Conservation (phyloP, 108 stramenopile species). For the Nitzschia sp. region DNA sequence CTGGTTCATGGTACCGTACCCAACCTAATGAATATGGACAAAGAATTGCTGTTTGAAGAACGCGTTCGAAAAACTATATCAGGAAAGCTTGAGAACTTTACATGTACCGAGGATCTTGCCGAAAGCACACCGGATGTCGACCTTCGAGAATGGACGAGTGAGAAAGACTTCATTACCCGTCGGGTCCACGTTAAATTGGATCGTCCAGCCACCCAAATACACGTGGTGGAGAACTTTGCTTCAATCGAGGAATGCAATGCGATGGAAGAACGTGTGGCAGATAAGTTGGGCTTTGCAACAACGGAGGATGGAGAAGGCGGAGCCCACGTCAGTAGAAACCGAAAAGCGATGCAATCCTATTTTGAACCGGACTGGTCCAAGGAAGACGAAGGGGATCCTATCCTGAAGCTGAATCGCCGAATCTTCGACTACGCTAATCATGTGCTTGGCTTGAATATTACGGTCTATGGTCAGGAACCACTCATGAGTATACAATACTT, state of each 20-base stretch:
- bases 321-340: constrained; percentile 38
- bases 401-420: constrained; percentile 53
- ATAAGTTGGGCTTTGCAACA: constrained; percentile 63
- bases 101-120: constrained; percentile 52
- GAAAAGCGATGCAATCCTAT: constrained; percentile 82
- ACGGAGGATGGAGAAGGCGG: constrained; percentile 83
- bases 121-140: constrained; percentile 44
- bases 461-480: constrained; percentile 80
- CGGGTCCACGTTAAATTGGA: constrained; percentile 60
- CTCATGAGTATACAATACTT: constrained; percentile 82
- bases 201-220: constrained; percentile 66
- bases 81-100: constrained; percentile 59
- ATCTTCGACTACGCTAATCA: constrained; percentile 80
- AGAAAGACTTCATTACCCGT: constrained; percentile 25
- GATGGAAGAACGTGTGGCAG: constrained; percentile 55
- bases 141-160: constrained; percentile 19
- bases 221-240: constrained; percentile 73
- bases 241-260: constrained; percentile 77
- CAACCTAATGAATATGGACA: constrained; percentile 40
- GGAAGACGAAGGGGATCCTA: constrained; percentile 52
- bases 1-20: constrained; percentile 42
- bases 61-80: constrained; percentile 47
- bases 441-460: constrained; percentile 63
- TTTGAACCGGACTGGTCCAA: constrained; percentile 58
- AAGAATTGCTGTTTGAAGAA: constrained; percentile 61